A percentile compares a stretch with the other conserved stretches of the same genome.
Conservation (phyloP, 1,139 yeast genomes). For the Saccharomyces hybrid region DNA sequence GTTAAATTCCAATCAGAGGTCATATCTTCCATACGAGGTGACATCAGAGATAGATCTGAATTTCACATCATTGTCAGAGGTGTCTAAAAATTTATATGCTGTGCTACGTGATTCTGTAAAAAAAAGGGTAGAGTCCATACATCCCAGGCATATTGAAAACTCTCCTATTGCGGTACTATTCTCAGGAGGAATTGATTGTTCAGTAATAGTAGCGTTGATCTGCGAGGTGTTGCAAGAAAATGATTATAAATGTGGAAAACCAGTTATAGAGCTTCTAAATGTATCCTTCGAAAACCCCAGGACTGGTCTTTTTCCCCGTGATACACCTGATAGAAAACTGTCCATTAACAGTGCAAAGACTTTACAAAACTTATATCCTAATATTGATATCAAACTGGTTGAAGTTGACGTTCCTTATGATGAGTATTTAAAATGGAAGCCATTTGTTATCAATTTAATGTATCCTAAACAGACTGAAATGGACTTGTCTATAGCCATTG, state of each 20-base stretch:
- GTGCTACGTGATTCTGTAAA: constrained; percentile 38
- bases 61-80: constrained; percentile 11
- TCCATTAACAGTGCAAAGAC: constrained; percentile 57
- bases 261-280: constrained; percentile 65
- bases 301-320: constrained; percentile 47
- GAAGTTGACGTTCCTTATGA: constrained; percentile 69
- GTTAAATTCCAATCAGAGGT: constrained; percentile 13
- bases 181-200: constrained; percentile 94
- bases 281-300: constrained; percentile 95
- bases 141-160: constrained; percentile 41
- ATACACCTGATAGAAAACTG: constrained; percentile 77
- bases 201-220: constrained; percentile 52
- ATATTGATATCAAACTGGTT: constrained; percentile 40
- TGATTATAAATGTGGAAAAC: constrained; percentile 11
- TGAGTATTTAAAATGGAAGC: constrained; percentile 48
- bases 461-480: constrained; percentile 83
- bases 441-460: constrained; percentile 56
- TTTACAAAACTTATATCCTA: constrained; percentile 38
- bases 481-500: constrained; percentile 92
- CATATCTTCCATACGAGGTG: constrained; percentile 17
- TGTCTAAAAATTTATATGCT: constrained; percentile 22
- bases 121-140: constrained; percentile 50
- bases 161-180: constrained; percentile 56
- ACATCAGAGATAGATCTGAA: constrained; percentile 14
- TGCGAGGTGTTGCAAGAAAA: constrained; percentile 19